Base-by-base conservation (phyloP, 345 rosid genomes). In the Ceriops tagal region DNA sequence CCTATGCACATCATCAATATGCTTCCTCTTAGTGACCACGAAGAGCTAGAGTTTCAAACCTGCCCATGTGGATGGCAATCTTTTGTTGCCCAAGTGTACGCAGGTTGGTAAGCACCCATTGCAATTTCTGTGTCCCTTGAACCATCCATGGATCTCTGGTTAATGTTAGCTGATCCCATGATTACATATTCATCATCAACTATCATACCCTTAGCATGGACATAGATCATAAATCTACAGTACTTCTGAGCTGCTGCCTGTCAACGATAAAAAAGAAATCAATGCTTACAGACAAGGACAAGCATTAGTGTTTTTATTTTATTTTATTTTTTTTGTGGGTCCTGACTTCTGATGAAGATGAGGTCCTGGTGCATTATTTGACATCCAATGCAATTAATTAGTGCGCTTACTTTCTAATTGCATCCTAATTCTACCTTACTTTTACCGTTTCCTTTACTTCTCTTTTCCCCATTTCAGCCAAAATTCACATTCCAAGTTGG, bases 71-170 rank as follows among this genome's bases (percentile, higher is more conserved):
- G 96, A 65, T 84, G 87, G 66, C 64, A 53, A 26, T 71, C 62
- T 75, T 79, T 85, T 70, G 22, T 30, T 20, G 84, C 78, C 96
- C 96, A 84, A n/a, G 96, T 85, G 49, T 80, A 76, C 1, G 69
- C 69, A 5, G 90, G 88, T 46, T 89, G 92, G 69, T 87, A 85
- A 37, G 90, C 87, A 13, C 96, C 96, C 84, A 85, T 87, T 2
- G 89, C 90, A 18, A 89, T 87, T 73, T 89, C 90, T 0, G 88
- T 89, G 75, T 89, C 96, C 64, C 96, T 81, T 53, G 96, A 82
- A 73, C 96, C 96, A 56, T 87, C 96, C 56, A 89, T 60, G 24
- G 96, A 89, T 79, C 96, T 82, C 76, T 89, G 96, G 75, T 89
- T 89, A 56, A 89, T 85, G 73, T 89, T 89, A 32, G 92, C 92